Evolutionary conservation across 2,329 filamentous ascomycete species (phyloP).

Genomic region (Ilyonectria sp.): DNA sequence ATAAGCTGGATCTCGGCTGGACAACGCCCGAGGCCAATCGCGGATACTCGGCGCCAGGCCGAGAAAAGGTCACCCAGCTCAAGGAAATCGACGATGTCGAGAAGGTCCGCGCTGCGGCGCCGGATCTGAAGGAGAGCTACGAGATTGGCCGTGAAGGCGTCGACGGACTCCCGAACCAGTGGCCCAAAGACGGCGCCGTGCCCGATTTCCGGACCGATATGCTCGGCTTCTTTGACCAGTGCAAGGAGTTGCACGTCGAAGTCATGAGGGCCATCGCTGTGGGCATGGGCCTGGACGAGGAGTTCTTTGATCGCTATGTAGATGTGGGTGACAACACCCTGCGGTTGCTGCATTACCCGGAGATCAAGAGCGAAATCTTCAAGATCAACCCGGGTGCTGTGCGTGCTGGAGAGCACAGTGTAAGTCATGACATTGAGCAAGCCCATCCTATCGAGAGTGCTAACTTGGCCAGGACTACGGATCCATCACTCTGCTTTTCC

Average conservation of each 20-base stretch:
- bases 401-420: slow-evolving; percentile 82
- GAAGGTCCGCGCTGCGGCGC: slow-evolving; percentile 69
- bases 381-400: slow-evolving; percentile 77
- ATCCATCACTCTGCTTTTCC: slow-evolving; percentile 74
- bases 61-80: slow-evolving; percentile 78
- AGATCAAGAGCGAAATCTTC: slow-evolving; percentile 77
- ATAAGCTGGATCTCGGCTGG: slow-evolving; percentile 80
- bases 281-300: slow-evolving; percentile 80
- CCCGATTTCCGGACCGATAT: slow-evolving; percentile 79
- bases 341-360: slow-evolving; percentile 83
- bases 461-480: slow-evolving; percentile 65
- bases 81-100: slow-evolving; percentile 70
- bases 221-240: slow-evolving; percentile 81
- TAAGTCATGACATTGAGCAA: slow-evolving; percentile 39
- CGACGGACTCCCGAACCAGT: slow-evolving; percentile 79
- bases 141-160: slow-evolving; percentile 76
- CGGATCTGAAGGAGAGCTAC: slow-evolving; percentile 76
- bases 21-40: slow-evolving; percentile 81
- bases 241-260: slow-evolving; percentile 80
- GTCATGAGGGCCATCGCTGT: slow-evolving; percentile 89
- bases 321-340: slow-evolving; percentile 80
- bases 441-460: background rate
- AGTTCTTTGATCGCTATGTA: slow-evolving; percentile 84
- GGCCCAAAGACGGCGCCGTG: slow-evolving; percentile 68
- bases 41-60: slow-evolving; percentile 78